These are phyloP conservation scores for Wickerhamiella domercqiae DNA, from an alignment of 805 yeast species.

Conservation along the genomic window DNA sequence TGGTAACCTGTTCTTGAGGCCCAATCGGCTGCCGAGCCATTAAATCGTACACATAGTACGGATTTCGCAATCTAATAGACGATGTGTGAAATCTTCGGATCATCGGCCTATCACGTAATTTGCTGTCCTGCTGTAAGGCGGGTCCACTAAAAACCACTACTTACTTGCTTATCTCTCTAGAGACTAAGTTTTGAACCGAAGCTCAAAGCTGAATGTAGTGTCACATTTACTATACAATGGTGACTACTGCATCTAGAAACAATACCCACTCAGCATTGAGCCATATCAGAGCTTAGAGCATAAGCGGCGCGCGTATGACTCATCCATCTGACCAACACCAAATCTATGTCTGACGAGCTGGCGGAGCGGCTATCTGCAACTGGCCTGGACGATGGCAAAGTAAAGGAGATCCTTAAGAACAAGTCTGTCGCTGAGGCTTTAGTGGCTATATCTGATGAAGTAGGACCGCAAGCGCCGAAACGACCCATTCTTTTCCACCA, in stretches of 20 bases:
- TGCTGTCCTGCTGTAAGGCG: too few relatives aligned
- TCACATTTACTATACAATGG: too few relatives aligned
- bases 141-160: too few relatives aligned
- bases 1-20: not conserved
- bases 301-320: too few relatives aligned
- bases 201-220: too few relatives aligned
- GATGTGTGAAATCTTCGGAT: constrained; percentile 5
- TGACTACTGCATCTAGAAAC: too few relatives aligned
- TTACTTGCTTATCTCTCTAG: too few relatives aligned
- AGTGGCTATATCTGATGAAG: constrained; percentile 38
- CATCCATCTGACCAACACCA: not conserved
- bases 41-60: constrained; percentile 13
- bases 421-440: constrained; percentile 67
- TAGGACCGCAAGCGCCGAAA: constrained; percentile 27
- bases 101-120: too few relatives aligned
- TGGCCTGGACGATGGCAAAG: constrained; percentile 28
- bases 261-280: too few relatives aligned
- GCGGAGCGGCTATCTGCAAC: constrained; percentile 13
- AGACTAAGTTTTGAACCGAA: too few relatives aligned
- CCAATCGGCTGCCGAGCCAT: constrained; percentile 5
- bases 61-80: constrained; percentile 8
- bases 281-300: too few relatives aligned
- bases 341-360: constrained; percentile 6
- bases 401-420: constrained; percentile 71
- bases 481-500: constrained; percentile 57